Evolutionary conservation across 768 basidiomycete species (phyloP).

Genomic region (Inosperma sp.): DNA sequence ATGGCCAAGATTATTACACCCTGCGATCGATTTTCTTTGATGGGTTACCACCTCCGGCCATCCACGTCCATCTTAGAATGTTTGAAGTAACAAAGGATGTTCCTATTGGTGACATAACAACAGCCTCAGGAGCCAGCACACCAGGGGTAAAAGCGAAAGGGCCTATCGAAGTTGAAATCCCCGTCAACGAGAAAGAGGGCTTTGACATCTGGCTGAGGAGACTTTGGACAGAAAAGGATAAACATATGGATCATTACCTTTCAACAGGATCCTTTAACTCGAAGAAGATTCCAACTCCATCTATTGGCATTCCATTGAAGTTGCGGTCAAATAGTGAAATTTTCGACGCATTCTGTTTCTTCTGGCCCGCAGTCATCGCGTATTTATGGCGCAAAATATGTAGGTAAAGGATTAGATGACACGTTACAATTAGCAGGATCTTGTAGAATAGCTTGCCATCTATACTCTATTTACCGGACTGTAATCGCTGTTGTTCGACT

Average conservation of each 20-base stretch:
- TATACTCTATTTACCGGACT: constrained; percentile 16
- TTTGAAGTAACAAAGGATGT: constrained; percentile 64
- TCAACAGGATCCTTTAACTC: constrained; percentile 44
- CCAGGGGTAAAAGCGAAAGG: constrained; percentile 26
- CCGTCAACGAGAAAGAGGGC: constrained; percentile 49
- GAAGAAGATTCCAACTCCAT: constrained; percentile 19
- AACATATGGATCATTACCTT: constrained; percentile 62
- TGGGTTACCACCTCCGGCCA: constrained; percentile 72
- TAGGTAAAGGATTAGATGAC: constrained; percentile 24
- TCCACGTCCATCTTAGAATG: constrained; percentile 84
- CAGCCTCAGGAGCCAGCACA: constrained; percentile 28
- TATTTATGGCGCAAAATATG: constrained; percentile 45
- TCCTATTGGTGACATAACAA: constrained; percentile 60
- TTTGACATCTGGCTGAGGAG: constrained; percentile 85
- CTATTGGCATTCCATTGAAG: constrained; percentile 55
- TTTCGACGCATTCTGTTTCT: constrained; percentile 66
- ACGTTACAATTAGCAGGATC: constrained; percentile 10
- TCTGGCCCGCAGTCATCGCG: constrained; percentile 51
- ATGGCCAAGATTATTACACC: constrained; percentile 87
- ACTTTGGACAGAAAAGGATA: constrained; percentile 85
- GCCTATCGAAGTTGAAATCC: constrained; percentile 44
- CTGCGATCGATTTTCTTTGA: constrained; percentile 83
- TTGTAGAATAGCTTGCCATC: constrained; percentile 12
- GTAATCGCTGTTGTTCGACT: constrained; percentile 43
- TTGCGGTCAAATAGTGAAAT: constrained; percentile 52